Conservation (phyloP, 768 basidiomycete genomes). For the Xanthoconium purpureum region DNA sequence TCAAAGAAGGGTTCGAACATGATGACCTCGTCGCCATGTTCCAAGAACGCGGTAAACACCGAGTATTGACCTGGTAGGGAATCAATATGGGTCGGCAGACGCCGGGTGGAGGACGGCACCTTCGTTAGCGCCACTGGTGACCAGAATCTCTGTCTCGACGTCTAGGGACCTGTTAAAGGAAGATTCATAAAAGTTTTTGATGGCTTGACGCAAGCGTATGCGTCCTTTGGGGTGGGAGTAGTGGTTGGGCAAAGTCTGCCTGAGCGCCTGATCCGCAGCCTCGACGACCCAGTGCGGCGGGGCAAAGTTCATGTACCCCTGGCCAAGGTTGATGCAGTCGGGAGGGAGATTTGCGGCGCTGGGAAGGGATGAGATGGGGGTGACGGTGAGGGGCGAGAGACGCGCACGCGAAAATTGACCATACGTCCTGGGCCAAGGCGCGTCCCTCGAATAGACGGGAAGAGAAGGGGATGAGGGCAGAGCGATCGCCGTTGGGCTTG, state of each 20-base stretch:
- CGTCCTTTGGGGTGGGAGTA: conserved; percentile 92
- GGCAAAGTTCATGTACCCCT: conserved; percentile 90
- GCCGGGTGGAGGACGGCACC: conserved; percentile 42
- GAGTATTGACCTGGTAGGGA: conserved; percentile 72
- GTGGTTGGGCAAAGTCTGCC: conserved; percentile 65
- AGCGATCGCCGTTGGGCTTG: conserved; percentile 33
- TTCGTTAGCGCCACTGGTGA: conserved; percentile 97
- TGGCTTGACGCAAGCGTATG: conserved; percentile 81
- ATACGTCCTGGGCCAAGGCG: conserved; percentile 80
- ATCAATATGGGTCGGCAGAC: conserved; percentile 1
- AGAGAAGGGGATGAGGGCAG: conserved; percentile 62
- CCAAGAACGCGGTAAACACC: conserved; percentile 87
- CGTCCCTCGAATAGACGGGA: conserved; percentile 72
- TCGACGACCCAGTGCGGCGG: conserved; percentile 78
- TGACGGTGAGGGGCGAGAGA: conserved; percentile 3
- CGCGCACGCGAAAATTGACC: conserved; percentile 88
- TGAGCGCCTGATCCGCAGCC: conserved; percentile 69
- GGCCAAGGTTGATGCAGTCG: conserved; percentile 95
- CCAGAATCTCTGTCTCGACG: conserved; percentile 83
- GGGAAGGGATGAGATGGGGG: conserved; percentile 9
- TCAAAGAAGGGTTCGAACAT: conserved; percentile 99
- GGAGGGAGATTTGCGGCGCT: conserved; percentile 85
- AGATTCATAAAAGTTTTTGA: conserved; percentile 75
- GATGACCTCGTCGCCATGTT: conserved; percentile 94
- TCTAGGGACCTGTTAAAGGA: conserved; percentile 68